Evolutionary conservation across 1,284 basidiomycete species (phyloP).

Genomic region (Trametes hirsuta): DNA sequence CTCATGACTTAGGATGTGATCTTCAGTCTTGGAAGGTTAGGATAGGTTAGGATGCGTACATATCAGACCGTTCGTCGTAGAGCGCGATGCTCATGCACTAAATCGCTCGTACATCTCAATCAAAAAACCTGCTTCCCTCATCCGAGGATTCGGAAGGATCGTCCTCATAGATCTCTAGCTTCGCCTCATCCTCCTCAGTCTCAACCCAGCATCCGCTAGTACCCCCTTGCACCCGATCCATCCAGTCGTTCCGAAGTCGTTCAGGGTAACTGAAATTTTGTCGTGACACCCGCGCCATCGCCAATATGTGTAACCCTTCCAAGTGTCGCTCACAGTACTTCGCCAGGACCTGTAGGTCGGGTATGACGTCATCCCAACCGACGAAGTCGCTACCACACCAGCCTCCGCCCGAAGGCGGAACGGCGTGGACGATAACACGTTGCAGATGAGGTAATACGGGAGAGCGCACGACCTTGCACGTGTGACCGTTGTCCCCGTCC

Average conservation of each 20-base stretch:
- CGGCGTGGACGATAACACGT: neutral
- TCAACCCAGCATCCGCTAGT: conserved; percentile 10
- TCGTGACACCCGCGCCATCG: neutral
- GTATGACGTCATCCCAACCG: too few relatives aligned
- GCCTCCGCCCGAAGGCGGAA: neutral
- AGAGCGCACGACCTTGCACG: too few relatives aligned
- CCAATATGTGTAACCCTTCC: neutral
- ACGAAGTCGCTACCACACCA: too few relatives aligned
- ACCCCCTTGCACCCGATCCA: conserved; percentile 5
- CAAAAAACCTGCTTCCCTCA: too few relatives aligned
- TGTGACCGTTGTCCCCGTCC: too few relatives aligned
- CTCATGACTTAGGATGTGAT: too few relatives aligned
- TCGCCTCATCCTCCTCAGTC: neutral
- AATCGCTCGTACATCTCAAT: too few relatives aligned
- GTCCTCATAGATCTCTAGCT: neutral
- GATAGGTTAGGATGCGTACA: too few relatives aligned
- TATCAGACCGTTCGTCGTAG: too few relatives aligned
- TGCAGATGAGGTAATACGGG: neutral
- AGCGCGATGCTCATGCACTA: too few relatives aligned
- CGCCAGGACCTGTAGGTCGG: neutral
- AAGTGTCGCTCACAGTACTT: neutral
- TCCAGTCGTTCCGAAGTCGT: conserved; percentile 3
- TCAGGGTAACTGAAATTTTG: neutral
- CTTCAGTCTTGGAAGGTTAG: too few relatives aligned
- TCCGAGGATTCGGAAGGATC: neutral